These are phyloP conservation scores for Anthostomella pinea DNA, from an alignment of 2,329 filamentous ascomycete genomes.

Conservation along the genomic window DNA sequence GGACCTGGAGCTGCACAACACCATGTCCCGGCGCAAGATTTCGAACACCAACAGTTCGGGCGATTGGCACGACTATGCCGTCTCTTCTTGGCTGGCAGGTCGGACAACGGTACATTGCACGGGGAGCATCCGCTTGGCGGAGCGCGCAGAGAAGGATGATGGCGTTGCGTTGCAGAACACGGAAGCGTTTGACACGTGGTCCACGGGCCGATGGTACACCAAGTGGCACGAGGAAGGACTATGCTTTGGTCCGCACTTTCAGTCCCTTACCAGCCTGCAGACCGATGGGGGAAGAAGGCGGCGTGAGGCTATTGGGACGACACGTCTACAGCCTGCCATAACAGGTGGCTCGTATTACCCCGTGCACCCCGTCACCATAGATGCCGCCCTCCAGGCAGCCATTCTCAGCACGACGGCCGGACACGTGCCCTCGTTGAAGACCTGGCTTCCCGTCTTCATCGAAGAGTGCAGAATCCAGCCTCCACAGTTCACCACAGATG, in stretches of 20 bases:
- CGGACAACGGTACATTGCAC: neutral
- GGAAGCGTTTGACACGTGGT: slow-evolving; percentile 3
- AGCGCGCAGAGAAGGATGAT: no score
- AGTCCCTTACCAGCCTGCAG: slow-evolving; percentile 3
- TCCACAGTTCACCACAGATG: no score
- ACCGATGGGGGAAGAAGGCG: slow-evolving; percentile 3
- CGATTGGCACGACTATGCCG: neutral
- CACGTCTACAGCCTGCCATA: neutral
- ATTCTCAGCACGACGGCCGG: slow-evolving; percentile 8
- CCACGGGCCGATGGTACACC: slow-evolving; percentile 11
- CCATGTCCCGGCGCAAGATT: neutral
- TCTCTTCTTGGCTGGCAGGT: neutral
- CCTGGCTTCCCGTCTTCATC: slow-evolving; percentile 1
- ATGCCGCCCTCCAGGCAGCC: slow-evolving; percentile 20
- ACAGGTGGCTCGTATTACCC: slow-evolving; percentile 13
- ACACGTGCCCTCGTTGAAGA: neutral
- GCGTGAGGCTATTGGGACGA: neutral
- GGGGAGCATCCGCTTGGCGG: neutral
- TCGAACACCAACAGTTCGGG: neutral
- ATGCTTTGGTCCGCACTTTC: slow-evolving; percentile 9
- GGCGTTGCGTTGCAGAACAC: neutral
- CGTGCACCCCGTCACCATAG: slow-evolving; percentile 23
- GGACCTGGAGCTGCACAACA: neutral
- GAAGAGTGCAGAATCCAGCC: neutral
- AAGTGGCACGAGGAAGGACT: slow-evolving; percentile 9